Evolutionary conservation across 1,284 basidiomycete species (phyloP), one percentile per base, ranked within the genome.

Genomic region (Coniferiporia sulphurascens): DNA sequence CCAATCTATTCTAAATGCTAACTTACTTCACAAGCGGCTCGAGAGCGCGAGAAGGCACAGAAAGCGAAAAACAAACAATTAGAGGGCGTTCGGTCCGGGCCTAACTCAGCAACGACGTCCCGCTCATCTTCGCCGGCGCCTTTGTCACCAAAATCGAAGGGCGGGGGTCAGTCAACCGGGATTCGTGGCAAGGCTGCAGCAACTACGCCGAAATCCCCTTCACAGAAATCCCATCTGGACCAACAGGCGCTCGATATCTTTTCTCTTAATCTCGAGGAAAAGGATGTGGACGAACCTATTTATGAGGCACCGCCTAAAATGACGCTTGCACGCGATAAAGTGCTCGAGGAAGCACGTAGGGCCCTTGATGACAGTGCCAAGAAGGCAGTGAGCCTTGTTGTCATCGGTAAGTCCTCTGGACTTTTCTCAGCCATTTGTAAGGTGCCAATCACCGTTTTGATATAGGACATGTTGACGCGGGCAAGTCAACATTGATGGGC

Each of bases 401-500:
- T 99, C 44, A 89, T 99, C 55, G 96, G 95, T 95, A 71, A 66
- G 84, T 60, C 19, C 22, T 55, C 59, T 10, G 34, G n/a, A 38
- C n/a, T 17, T 4, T 15, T 19, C 35, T 22, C 38, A 56, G 13
- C 35, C 35, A 38, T 41, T 48, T 59, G 48, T 52, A 21, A 46
- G 19, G 44, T 8, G 41, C 17, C 44, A 13, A 27, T 54, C 36
- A 48, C 59, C 12, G 56, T 43, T 32, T 21, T 19, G 13, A 5
- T 19, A n/a, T 66, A 94, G 95, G 96, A 22, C 96, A 99, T 69
- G 96, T 99, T 62, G 96, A 99, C 73, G 96, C 97, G 13, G 96
- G 96, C 52, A 99, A 99, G 73, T 98, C 95, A 9, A 99, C 96
- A 0, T 73, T 99, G 48, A 98, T 98, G 94, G 96, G 96, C 0